phyloP scores from a whole-genome alignment of 1,284 basidiomycete genomes.

The Sanghuangporus weigelae region DNA sequence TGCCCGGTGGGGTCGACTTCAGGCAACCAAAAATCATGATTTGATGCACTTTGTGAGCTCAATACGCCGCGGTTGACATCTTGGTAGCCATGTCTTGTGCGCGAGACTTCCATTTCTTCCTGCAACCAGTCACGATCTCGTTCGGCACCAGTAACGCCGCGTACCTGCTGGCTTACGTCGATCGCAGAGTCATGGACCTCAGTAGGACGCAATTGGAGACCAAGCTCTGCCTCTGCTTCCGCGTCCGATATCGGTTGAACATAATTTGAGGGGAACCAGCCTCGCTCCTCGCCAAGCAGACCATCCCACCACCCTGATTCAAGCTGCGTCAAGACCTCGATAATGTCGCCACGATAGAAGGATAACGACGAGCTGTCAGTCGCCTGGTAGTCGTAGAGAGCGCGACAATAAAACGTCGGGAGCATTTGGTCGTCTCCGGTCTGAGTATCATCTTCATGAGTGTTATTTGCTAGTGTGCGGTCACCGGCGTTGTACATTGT shows the following conservation, averaged over 20 bases:
- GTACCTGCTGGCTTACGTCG: slow-evolving; percentile 49
- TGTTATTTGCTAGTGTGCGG: slow-evolving; percentile 22
- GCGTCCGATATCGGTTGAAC: slow-evolving; percentile 76
- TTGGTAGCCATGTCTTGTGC: slow-evolving; percentile 23
- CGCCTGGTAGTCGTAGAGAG: slow-evolving; percentile 90
- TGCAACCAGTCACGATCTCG: slow-evolving; percentile 40
- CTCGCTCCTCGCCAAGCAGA: slow-evolving; percentile 80
- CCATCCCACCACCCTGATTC: slow-evolving; percentile 99
- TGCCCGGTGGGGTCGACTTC: slow-evolving; percentile 68
- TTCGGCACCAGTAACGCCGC: slow-evolving; percentile 35
- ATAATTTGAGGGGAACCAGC: slow-evolving; percentile 99
- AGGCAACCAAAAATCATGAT: slow-evolving; percentile 73
- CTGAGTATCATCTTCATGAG: slow-evolving; percentile 17
- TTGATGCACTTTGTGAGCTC: slow-evolving; percentile 29
- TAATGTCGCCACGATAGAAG: slow-evolving; percentile 84
- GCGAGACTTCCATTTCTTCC: slow-evolving; percentile 29
- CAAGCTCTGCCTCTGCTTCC: slow-evolving; percentile 66
- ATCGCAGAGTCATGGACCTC: slow-evolving; percentile 31
- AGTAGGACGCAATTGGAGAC: slow-evolving; percentile 27
- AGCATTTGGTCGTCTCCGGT: slow-evolving; percentile 52
- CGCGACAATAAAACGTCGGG: slow-evolving; percentile 81
- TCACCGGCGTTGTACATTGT: slow-evolving; percentile 22
- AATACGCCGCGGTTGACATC: slow-evolving; percentile 25
- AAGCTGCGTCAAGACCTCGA: slow-evolving; percentile 89
- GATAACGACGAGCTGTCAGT: slow-evolving; percentile 84